Evolutionary conservation across 2,329 filamentous ascomycete genomes (phyloP).

Genomic region (Talaromyces sp.): DNA sequence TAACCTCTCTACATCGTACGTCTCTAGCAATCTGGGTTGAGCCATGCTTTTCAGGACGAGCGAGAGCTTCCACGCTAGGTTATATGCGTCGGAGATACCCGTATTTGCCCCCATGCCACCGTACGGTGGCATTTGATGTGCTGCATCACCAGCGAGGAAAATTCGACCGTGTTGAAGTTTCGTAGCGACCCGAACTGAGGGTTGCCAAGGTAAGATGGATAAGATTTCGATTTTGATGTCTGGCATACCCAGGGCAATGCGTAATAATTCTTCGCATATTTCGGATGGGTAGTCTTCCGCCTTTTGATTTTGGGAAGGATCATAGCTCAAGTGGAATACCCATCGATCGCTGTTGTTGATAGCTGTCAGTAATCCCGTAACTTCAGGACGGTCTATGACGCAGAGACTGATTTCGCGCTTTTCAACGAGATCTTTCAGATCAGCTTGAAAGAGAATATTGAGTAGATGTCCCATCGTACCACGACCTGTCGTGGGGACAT

Average conservation of each 20-base stretch:
- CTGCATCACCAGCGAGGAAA: constrained; percentile 18
- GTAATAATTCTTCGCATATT: constrained; percentile 7
- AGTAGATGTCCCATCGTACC: constrained; percentile 10
- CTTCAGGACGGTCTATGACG: neutral
- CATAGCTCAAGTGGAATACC: constrained; percentile 12
- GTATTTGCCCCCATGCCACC: constrained; percentile 26
- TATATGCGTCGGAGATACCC: constrained; percentile 52
- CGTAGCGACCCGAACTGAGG: constrained; percentile 7
- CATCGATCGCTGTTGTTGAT: constrained; percentile 14
- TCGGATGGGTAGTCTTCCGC: constrained; percentile 1
- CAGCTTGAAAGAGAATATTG: constrained; percentile 11
- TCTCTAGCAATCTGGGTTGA: constrained; percentile 6
- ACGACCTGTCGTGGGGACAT: constrained; percentile 4
- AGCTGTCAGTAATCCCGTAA: constrained; percentile 1
- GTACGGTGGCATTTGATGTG: constrained; percentile 19
- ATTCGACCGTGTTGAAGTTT: constrained; percentile 17
- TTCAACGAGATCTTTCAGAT: constrained; percentile 7
- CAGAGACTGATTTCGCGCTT: constrained; percentile 12
- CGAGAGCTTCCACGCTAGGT: constrained; percentile 54
- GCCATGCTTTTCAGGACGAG: constrained; percentile 41
- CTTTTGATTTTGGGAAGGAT: constrained; percentile 6
- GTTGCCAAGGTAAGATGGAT: constrained; percentile 12
- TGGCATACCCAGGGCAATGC: constrained; percentile 2
- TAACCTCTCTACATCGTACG: constrained; percentile 5
- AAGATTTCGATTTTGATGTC: constrained; percentile 6